Evolutionary conservation across 1,284 basidiomycete species (phyloP).

Genomic region (Trametes sp.): DNA sequence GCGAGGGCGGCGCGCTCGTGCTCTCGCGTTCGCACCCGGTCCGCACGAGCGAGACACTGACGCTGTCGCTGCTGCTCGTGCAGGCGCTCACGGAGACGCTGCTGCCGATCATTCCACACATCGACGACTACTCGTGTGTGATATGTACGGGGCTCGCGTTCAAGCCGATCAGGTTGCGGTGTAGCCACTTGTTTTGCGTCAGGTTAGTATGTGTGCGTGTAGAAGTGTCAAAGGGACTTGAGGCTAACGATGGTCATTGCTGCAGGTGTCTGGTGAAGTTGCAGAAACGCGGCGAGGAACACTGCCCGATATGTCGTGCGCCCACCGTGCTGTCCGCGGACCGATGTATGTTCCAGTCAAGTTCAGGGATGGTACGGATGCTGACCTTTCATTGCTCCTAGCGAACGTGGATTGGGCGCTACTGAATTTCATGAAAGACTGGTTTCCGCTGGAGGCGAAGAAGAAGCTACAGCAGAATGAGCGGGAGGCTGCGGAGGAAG

Average conservation of each 20-base stretch:
- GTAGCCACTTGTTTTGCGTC: slow-evolving; percentile 93
- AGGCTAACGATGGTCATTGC: no score
- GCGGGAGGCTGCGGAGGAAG: slow-evolving; percentile 77
- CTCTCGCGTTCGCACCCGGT: slow-evolving; percentile 20
- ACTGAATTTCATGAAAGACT: slow-evolving; percentile 88
- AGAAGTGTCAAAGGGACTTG: background rate
- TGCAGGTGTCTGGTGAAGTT: slow-evolving; percentile 90
- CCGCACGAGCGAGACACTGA: slow-evolving; percentile 33
- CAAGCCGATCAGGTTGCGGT: slow-evolving; percentile 87
- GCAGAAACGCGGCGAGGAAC: slow-evolving; percentile 82
- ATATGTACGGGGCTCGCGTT: slow-evolving; percentile 89
- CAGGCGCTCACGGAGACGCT: slow-evolving; percentile 88
- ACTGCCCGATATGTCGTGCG: slow-evolving; percentile 90
- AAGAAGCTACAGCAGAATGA: slow-evolving; percentile 84
- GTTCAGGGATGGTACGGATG: background rate
- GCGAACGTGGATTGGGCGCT: slow-evolving; percentile 85
- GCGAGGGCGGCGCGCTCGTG: slow-evolving; percentile 18
- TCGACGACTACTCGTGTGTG: slow-evolving; percentile 81
- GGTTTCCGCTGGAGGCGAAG: slow-evolving; percentile 90
- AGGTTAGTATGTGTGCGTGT: slow-evolving; percentile 47
- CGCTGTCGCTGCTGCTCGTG: slow-evolving; percentile 82
- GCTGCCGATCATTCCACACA: slow-evolving; percentile 82
- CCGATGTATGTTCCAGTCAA: slow-evolving; percentile 59
- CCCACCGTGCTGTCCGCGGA: slow-evolving; percentile 80
- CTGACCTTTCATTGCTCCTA: slow-evolving; percentile 38